Percentiles rank a stretch among this genome's conserved stretches.
These are phyloP conservation scores for Vanilla planifolia DNA, from an alignment of 106 monocot species.

Conservation along the genomic window DNA sequence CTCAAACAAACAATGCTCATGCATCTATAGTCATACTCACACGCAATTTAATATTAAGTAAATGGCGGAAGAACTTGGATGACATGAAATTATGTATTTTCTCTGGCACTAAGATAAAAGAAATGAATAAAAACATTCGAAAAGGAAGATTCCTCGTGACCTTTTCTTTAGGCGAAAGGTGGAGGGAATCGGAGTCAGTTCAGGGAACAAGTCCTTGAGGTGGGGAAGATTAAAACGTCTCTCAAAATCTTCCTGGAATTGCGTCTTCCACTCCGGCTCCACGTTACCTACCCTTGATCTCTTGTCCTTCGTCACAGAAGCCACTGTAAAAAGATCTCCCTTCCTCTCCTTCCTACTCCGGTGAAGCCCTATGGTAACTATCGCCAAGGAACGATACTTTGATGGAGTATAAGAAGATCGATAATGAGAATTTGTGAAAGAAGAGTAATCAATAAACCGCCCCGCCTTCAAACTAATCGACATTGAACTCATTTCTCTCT, in stretches of 20 bases:
- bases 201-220: neutral
- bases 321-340: neutral
- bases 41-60: neutral
- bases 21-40: no score
- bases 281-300: neutral
- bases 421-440: neutral
- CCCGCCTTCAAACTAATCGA: neutral
- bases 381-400: neutral
- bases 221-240: constrained; percentile 7
- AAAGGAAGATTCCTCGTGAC: neutral
- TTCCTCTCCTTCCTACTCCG: constrained; percentile 6
- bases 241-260: constrained; percentile 6
- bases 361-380: neutral
- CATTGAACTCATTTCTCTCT: constrained; percentile 1
- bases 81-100: no score
- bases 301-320: neutral
- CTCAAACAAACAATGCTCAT: no score
- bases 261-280: neutral
- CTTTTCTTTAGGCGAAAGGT: constrained; percentile 9
- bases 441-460: neutral
- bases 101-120: neutral
- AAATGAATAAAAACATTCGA: neutral
- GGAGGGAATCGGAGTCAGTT: constrained; percentile 3
- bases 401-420: no score
- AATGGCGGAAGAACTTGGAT: neutral